Conservation (phyloP, 2,329 filamentous ascomycete genomes). For the Trichoderma afroharzianum region DNA sequence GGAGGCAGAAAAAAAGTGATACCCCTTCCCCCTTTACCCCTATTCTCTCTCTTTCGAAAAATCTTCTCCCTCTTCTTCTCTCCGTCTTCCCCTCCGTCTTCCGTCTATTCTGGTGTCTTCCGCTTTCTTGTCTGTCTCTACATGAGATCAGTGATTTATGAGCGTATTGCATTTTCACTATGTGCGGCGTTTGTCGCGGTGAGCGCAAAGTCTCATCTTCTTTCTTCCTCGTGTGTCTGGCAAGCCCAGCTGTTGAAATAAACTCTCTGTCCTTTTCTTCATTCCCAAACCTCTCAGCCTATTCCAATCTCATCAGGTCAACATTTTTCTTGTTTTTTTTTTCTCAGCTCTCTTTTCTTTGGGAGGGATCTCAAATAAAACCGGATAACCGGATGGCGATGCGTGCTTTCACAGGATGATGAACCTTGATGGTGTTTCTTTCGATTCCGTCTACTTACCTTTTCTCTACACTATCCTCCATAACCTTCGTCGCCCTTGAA, state of each 20-base stretch:
- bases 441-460: background rate
- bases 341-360: background rate
- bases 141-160: background rate
- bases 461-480: background rate
- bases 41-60: background rate
- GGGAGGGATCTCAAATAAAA: background rate
- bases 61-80: background rate
- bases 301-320: background rate
- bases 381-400: background rate
- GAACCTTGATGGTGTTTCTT: background rate
- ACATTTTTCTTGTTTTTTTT: background rate
- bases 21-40: constrained; percentile 8
- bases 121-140: background rate
- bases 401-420: background rate
- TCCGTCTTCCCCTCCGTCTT: background rate
- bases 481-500: background rate
- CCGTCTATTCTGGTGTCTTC: background rate
- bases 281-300: background rate
- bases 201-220: background rate
- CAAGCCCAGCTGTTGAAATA: background rate
- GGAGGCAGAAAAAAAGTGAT: constrained; percentile 16
- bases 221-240: background rate
- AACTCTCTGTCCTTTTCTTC: background rate
- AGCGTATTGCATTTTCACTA: background rate
- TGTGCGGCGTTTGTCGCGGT: background rate